Evolutionary conservation across 139 green algal genomes (phyloP), one percentile per base, ranked within the genome.

Genomic region (Chlorella sp.): DNA sequence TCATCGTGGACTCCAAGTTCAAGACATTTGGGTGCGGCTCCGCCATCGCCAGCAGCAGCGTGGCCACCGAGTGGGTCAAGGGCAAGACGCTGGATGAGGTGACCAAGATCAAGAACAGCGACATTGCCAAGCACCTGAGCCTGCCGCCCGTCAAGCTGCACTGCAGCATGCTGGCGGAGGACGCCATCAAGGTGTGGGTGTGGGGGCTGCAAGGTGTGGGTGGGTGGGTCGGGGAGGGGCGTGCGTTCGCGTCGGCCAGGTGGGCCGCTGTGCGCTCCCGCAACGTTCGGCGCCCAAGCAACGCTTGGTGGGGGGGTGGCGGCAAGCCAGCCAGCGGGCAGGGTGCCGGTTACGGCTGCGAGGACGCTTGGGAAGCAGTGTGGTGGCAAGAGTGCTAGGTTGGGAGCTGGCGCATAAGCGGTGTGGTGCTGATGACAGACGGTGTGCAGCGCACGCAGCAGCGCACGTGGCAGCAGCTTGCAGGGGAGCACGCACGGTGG

Each of bases 1-100:
- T 91, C 82, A 99, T 99, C 69, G 74, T 95, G 26, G 95, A 99
- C 74, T 93, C 91, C 10, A 95, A 90, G 79, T 99, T 99, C 85
- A 99, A 99, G 85, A 99, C 95, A 1, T 99, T 99, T 86, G 95
- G 95, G 33, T 99, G 95, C 72, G 95, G 94, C 22, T 97, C 88
- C 3, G 95, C 95, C 27, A 99, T 99, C 73, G 95, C 95, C 35
- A 93, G 83, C 77, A 96, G 89, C 80, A 96, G 88, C 76, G 90
- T 98, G 27, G 94, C 91, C 6, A 98, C 94, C 20, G 94, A 98
- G 77, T 97, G 93, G 91, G 79, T 98, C 35, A 97, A 97, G 83
- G 91, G 92, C 62, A 91, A 91, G 77, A 74, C 74, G 0, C 72
- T 97, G 31, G 88, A 97, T 30, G 87, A 97, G 49, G 93, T 94